A percentile compares a stretch with the other conserved stretches of the same genome.
phyloP scores from a whole-genome alignment of 371 early-diverging fungal genomes.

The Cladochytrium tenue region DNA sequence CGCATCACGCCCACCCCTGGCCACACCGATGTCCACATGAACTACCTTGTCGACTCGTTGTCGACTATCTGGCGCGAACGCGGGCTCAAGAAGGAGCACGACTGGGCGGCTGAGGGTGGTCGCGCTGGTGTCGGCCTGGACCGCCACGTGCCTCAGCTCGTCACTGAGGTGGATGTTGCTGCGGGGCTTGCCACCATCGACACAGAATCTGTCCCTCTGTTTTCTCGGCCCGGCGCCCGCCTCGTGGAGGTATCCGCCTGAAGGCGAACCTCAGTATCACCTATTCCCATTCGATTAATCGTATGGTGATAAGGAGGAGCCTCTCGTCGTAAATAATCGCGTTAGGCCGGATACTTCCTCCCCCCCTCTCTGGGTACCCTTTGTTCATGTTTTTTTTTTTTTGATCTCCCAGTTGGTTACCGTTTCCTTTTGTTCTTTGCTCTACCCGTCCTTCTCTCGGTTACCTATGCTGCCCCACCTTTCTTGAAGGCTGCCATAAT shows the following conservation, averaged over 20 bases:
- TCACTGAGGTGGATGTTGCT: conserved; percentile 15
- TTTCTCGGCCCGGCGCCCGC: not conserved
- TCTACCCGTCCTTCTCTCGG: too few relatives aligned
- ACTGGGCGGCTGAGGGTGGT: conserved; percentile 86
- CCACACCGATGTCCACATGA: conserved; percentile 79
- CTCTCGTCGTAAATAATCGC: not conserved
- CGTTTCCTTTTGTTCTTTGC: not conserved
- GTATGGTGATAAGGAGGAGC: too few relatives aligned
- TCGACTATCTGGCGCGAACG: conserved; percentile 84
- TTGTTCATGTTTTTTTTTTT: not conserved
- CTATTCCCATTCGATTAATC: too few relatives aligned
- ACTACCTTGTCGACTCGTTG: conserved; percentile 80
- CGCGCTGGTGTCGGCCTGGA: conserved; percentile 81
- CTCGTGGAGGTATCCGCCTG: not conserved
- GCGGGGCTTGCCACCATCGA: not conserved
- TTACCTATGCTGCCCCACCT: too few relatives aligned
- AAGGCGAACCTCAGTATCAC: not conserved
- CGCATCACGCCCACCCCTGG: conserved; percentile 97
- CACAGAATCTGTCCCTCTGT: too few relatives aligned
- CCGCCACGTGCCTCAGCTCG: conserved; percentile 32
- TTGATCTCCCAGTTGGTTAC: not conserved
- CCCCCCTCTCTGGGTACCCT: not conserved
- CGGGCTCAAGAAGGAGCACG: conserved; percentile 75
- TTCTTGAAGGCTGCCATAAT: not conserved
- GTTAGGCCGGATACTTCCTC: not conserved